A percentile compares a stretch with the other conserved stretches of the same genome.
Evolutionary conservation across 495 filamentous ascomycete species (phyloP).

Genomic region (Penicillium robsamsonii): DNA sequence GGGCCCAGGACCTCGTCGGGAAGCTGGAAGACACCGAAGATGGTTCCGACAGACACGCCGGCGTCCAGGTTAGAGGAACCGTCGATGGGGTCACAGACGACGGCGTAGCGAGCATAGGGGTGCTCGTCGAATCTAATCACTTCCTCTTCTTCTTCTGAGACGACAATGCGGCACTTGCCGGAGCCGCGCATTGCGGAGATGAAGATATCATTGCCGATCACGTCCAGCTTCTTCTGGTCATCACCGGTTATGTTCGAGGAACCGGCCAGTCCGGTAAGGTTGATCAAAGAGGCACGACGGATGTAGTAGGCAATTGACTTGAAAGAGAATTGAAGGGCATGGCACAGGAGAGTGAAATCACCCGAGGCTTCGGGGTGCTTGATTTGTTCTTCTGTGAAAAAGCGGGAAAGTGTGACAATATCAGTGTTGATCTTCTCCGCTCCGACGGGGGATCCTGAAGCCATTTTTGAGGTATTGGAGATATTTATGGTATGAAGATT

Average conservation of each 20-base stretch:
- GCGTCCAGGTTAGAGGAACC: constrained; percentile 97
- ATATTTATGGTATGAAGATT: not conserved
- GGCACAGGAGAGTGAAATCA: constrained; percentile 98
- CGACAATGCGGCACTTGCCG: constrained; percentile 82
- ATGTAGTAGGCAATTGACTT: constrained; percentile 99
- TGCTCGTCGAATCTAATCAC: constrained; percentile 82
- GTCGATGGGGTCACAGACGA: constrained; percentile 97
- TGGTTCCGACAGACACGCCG: constrained; percentile 96
- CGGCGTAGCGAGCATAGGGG: constrained; percentile 82
- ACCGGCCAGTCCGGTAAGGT: constrained; percentile 90
- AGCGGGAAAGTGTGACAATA: constrained; percentile 91
- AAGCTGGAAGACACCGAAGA: constrained; percentile 92
- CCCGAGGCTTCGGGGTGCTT: constrained; percentile 94
- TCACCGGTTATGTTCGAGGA: constrained; percentile 94
- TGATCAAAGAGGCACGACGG: constrained; percentile 93
- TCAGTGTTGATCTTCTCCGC: constrained; percentile 88
- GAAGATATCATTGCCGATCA: constrained; percentile 98
- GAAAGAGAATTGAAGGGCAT: constrained; percentile 98
- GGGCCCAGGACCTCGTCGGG: constrained; percentile 63
- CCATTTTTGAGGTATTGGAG: constrained; percentile 31
- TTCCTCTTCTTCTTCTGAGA: constrained; percentile 96
- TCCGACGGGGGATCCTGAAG: constrained; percentile 41
- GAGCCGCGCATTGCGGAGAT: constrained; percentile 89
- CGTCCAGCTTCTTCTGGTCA: constrained; percentile 99
- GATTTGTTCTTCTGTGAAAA: constrained; percentile 90